These are phyloP conservation scores for Gynandropsis gynandra DNA, from an alignment of 345 rosid genomes.

Conservation along the genomic window DNA sequence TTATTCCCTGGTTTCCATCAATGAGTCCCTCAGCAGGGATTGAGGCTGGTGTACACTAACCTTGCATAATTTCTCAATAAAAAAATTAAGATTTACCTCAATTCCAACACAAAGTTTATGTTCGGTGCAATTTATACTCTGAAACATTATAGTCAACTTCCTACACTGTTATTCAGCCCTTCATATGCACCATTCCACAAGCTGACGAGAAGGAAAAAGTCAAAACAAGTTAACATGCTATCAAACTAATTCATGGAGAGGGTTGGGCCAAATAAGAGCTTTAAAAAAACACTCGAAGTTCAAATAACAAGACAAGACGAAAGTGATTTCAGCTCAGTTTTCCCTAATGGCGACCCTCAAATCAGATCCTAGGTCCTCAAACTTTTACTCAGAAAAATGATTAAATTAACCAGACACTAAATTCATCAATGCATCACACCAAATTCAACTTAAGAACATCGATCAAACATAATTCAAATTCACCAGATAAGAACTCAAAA, in stretches of 20 bases:
- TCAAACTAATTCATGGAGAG: conserved; percentile 8
- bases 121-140: conserved; percentile 41
- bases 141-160: conserved; percentile 39
- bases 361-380: too few relatives aligned
- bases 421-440: conserved; percentile 9
- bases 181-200: conserved; percentile 25
- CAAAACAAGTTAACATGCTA: background rate
- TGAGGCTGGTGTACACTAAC: conserved; percentile 42
- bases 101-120: conserved; percentile 45
- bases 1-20: conserved; percentile 41
- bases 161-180: conserved; percentile 16
- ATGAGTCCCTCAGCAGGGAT: conserved; percentile 49
- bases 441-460: conserved; percentile 18
- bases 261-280: too few relatives aligned
- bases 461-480: conserved; percentile 5
- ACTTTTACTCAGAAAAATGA: too few relatives aligned
- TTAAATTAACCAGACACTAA: background rate
- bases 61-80: conserved; percentile 57
- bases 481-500: too few relatives aligned
- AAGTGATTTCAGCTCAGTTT: conserved; percentile 1
- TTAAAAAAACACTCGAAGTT: conserved; percentile 7
- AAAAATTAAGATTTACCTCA: conserved; percentile 37
- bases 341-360: background rate
- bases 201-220: conserved; percentile 17
- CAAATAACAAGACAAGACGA: background rate